Evolutionary conservation across 768 basidiomycete genomes (phyloP).

Genomic region (Macrolepiota albuminosa): DNA sequence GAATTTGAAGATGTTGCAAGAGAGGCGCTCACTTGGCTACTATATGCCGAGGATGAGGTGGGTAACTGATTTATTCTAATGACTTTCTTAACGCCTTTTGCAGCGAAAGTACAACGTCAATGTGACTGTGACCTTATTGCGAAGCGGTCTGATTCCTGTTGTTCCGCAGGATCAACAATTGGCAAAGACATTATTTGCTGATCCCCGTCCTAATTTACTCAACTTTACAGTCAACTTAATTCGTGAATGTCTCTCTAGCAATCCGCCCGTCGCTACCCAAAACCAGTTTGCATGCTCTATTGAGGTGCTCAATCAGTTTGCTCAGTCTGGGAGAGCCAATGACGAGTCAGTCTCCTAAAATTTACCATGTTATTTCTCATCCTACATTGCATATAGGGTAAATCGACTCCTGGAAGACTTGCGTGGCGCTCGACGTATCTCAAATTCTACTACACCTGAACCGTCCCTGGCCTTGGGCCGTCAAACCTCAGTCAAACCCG

Average conservation of each 20-base stretch:
- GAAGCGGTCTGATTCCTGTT: slow-evolving; percentile 74
- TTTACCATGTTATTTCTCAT: not conserved
- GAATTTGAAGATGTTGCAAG: slow-evolving; percentile 90
- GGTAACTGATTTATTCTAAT: slow-evolving; percentile 19
- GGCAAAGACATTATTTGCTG: slow-evolving; percentile 76
- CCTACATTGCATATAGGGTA: slow-evolving; percentile 39
- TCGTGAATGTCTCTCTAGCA: slow-evolving; percentile 78
- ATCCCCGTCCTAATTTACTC: slow-evolving; percentile 72
- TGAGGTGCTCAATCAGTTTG: slow-evolving; percentile 74
- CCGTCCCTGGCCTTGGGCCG: slow-evolving; percentile 24
- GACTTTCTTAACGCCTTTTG: slow-evolving; percentile 9
- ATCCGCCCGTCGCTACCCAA: slow-evolving; percentile 77
- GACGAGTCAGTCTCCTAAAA: slow-evolving; percentile 66
- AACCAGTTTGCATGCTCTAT: slow-evolving; percentile 76
- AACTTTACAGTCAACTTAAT: slow-evolving; percentile 81
- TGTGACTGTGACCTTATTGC: slow-evolving; percentile 85
- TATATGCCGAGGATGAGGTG: slow-evolving; percentile 96
- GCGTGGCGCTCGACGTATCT: slow-evolving; percentile 54
- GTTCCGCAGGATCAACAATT: slow-evolving; percentile 85
- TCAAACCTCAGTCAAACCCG: slow-evolving; percentile 56
- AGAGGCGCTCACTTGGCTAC: slow-evolving; percentile 94
- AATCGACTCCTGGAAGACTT: slow-evolving; percentile 78
- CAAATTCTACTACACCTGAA: slow-evolving; percentile 34
- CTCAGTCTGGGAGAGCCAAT: slow-evolving; percentile 71
- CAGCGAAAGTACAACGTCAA: slow-evolving; percentile 96